Conservation (phyloP, 2,329 filamentous ascomycete species). For the Fusarium decemcellulare region DNA sequence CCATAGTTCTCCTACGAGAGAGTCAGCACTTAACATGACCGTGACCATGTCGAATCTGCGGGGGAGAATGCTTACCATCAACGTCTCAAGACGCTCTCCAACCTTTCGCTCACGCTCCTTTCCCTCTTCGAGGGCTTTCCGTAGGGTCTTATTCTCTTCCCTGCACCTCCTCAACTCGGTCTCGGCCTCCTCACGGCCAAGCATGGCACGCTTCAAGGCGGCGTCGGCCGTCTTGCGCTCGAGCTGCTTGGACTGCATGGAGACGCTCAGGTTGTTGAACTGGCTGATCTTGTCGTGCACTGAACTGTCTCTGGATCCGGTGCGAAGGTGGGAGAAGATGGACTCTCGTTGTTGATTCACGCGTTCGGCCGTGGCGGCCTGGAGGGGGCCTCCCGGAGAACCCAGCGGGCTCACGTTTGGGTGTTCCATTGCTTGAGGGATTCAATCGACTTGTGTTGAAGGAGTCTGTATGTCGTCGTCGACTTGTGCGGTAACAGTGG, state of each 20-base stretch:
- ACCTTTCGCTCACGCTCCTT: constrained; percentile 76
- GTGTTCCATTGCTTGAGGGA: constrained; percentile 36
- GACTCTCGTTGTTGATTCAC: constrained; percentile 65
- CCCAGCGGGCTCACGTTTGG: constrained; percentile 63
- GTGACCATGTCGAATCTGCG: not conserved
- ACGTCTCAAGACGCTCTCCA: constrained; percentile 75
- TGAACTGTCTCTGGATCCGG: constrained; percentile 68
- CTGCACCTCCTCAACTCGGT: constrained; percentile 74
- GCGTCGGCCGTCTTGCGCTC: constrained; percentile 77
- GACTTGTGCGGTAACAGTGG: constrained; percentile 16
- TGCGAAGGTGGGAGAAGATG: constrained; percentile 53
- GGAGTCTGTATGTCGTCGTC: constrained; percentile 9
- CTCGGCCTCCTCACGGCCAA: constrained; percentile 80
- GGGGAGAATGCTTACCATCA: constrained; percentile 70
- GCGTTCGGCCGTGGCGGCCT: constrained; percentile 74
- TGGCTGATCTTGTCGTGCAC: constrained; percentile 79
- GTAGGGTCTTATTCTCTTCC: constrained; percentile 71
- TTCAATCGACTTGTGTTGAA: constrained; percentile 2
- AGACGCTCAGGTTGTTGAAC: constrained; percentile 78
- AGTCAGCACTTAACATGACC: constrained; percentile 25
- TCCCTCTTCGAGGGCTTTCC: constrained; percentile 74
- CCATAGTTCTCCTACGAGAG: constrained; percentile 76
- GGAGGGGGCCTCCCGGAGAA: constrained; percentile 71
- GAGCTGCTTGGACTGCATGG: constrained; percentile 71
- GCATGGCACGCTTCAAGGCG: constrained; percentile 75